These are phyloP conservation scores for Pinus taeda DNA, from an alignment of 75 land plant genomes.

Conservation along the genomic window DNA sequence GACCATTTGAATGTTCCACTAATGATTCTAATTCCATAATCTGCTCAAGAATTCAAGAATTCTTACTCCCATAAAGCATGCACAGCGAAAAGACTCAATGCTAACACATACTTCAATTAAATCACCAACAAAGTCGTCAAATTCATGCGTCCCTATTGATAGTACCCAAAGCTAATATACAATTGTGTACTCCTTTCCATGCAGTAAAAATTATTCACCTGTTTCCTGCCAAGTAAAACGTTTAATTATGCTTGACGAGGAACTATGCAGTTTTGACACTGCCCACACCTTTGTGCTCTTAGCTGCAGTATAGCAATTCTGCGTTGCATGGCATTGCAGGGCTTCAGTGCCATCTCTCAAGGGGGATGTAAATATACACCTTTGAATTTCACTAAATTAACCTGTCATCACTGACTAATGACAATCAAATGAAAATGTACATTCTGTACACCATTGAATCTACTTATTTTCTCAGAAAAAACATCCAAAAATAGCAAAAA, in stretches of 20 bases:
- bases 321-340: background rate
- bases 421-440: background rate
- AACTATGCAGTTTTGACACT: background rate
- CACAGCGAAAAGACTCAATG: background rate
- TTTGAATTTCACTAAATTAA: background rate
- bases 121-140: background rate
- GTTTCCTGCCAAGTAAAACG: background rate
- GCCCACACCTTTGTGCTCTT: background rate
- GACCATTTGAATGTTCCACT: background rate
- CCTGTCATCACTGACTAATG: background rate
- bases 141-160: background rate
- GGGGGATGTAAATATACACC: background rate
- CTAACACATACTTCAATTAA: background rate
- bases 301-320: background rate
- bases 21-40: background rate
- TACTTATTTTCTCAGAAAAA: background rate
- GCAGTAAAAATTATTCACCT: background rate
- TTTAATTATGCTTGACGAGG: background rate
- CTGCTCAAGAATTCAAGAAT: background rate
- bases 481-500: background rate
- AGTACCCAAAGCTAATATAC: background rate
- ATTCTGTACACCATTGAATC: background rate
- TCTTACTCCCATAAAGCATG: background rate
- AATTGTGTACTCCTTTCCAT: background rate
- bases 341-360: background rate